phyloP scores from a whole-genome alignment of 2,329 filamentous ascomycete genomes.

The Cytospora chrysosperma region DNA sequence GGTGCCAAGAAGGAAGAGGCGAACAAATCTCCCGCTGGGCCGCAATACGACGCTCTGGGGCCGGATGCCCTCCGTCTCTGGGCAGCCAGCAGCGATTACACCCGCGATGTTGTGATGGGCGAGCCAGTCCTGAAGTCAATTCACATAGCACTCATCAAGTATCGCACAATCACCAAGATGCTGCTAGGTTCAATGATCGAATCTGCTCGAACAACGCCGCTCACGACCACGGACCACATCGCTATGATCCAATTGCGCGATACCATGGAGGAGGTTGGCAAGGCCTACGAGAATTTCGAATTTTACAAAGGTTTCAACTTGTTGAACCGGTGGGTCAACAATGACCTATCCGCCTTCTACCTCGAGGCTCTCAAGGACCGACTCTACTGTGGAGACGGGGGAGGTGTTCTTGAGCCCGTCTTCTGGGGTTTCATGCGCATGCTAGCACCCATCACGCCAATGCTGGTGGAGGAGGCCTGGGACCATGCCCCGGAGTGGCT shows the following conservation, averaged over 20 bases:
- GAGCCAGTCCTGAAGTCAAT: constrained; percentile 73
- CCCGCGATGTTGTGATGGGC: constrained; percentile 80
- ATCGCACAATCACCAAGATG: constrained; percentile 87
- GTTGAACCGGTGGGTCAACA: constrained; percentile 79
- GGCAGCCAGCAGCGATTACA: constrained; percentile 91
- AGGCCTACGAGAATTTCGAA: constrained; percentile 68
- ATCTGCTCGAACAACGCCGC: constrained; percentile 47
- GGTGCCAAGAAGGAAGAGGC: constrained; percentile 41
- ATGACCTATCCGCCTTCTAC: constrained; percentile 88
- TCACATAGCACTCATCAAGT: constrained; percentile 78
- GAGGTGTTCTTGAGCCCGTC: constrained; percentile 64
- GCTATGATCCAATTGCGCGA: constrained; percentile 72
- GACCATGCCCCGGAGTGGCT: constrained; percentile 69
- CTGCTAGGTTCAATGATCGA: constrained; percentile 72
- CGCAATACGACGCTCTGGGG: constrained; percentile 67
- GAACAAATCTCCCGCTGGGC: constrained; percentile 26
- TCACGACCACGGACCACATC: constrained; percentile 68
- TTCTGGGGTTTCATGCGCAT: constrained; percentile 73
- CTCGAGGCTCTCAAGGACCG: constrained; percentile 90
- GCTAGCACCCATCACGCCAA: constrained; percentile 76
- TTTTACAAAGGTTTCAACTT: constrained; percentile 75
- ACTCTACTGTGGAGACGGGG: constrained; percentile 77
- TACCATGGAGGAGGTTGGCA: constrained; percentile 62
- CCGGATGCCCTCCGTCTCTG: constrained; percentile 86
- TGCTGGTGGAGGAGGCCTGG: constrained; percentile 88